Conservation (phyloP, 129 eudicot species). For the Flaveria ramosissima region DNA sequence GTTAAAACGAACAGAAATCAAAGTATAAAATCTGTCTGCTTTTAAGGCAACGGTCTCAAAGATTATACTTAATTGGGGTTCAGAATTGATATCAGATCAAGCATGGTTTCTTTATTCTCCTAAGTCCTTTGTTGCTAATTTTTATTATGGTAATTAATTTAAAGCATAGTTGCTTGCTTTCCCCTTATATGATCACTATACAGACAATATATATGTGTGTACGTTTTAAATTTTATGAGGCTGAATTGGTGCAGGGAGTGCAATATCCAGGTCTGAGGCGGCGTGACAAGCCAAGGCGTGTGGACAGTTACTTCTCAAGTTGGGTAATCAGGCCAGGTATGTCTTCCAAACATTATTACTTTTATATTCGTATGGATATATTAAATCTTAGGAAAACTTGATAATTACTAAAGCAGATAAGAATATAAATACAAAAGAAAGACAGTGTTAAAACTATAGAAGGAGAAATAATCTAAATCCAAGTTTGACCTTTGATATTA, state of each 20-base stretch:
- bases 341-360: slow-evolving; percentile 9
- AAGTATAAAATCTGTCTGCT: not conserved
- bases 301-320: slow-evolving; percentile 87
- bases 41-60: not conserved
- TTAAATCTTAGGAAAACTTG: not conserved
- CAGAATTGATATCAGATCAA: slow-evolving; percentile 4
- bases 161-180: slow-evolving; percentile 1
- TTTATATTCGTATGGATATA: not conserved
- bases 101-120: slow-evolving; percentile 10
- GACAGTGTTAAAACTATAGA: not conserved
- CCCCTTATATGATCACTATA: not conserved
- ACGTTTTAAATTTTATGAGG: not conserved
- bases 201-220: not conserved
- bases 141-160: not conserved
- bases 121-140: not conserved
- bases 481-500: not conserved
- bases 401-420: not conserved
- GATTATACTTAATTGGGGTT: not conserved
- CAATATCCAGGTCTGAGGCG: slow-evolving; percentile 72
- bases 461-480: not conserved
- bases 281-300: slow-evolving; percentile 95
- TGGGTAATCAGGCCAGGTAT: slow-evolving; percentile 96
- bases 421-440: not conserved
- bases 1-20: not conserved
- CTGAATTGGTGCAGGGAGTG: slow-evolving; percentile 61